phyloP scores from a whole-genome alignment of 2,329 filamentous ascomycete genomes.

The Arthrobotrys entomopaga region DNA sequence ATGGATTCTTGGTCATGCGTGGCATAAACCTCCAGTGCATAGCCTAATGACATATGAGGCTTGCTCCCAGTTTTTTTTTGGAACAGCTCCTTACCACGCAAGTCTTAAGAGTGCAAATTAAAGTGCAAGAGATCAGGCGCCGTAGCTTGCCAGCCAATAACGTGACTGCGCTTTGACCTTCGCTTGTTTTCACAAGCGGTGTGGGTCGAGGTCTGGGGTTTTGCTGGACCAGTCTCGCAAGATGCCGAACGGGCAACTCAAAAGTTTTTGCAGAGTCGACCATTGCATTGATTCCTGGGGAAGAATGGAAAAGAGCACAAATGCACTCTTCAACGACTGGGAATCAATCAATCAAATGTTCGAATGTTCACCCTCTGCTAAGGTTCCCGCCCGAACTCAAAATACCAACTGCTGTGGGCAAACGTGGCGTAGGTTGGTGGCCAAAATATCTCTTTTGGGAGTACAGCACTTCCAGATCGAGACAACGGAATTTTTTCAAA shows the following conservation, averaged over 20 bases:
- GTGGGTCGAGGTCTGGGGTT: neutral
- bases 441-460: slow-evolving; percentile 31
- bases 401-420: neutral
- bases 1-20: neutral
- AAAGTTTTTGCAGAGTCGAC: too few relatives aligned
- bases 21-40: neutral
- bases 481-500: slow-evolving; percentile 14
- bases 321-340: too few relatives aligned
- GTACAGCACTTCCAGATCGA: slow-evolving; percentile 35
- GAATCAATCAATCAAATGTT: too few relatives aligned
- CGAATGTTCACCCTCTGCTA: too few relatives aligned
- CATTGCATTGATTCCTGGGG: too few relatives aligned
- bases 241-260: too few relatives aligned
- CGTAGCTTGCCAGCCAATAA: slow-evolving; percentile 3
- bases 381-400: too few relatives aligned
- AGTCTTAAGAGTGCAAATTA: neutral
- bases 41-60: slow-evolving; percentile 4
- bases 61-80: neutral
- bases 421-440: slow-evolving; percentile 21
- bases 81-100: slow-evolving; percentile 1
- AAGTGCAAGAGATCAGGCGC: too few relatives aligned
- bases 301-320: too few relatives aligned
- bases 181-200: neutral
- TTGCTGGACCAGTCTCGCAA: neutral
- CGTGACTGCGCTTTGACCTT: slow-evolving; percentile 3